phyloP scores from a whole-genome alignment of 225 moss, liverwort and hornwort genomes.

The Pseudisothecium myosuroides region DNA sequence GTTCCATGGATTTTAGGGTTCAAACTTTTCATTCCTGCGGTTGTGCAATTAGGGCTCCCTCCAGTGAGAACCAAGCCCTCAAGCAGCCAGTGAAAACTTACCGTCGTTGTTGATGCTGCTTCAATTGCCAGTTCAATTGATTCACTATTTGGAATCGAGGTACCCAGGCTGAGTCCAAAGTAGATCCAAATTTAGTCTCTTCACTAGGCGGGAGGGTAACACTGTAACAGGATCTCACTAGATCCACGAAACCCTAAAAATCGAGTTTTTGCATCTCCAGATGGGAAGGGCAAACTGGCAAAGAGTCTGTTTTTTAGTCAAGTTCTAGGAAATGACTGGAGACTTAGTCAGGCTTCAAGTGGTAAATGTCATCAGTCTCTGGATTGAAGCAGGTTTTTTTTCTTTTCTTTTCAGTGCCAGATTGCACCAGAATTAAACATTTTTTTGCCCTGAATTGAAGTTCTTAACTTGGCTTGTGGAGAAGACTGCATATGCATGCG shows the following conservation, averaged over 20 bases:
- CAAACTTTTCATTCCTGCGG: neutral
- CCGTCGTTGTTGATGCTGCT: neutral
- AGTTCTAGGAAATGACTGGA: neutral
- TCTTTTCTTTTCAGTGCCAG: too few species aligned
- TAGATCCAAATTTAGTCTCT: neutral
- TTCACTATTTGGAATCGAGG: neutral
- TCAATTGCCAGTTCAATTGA: neutral
- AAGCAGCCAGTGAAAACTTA: neutral
- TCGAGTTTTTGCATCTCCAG: neutral
- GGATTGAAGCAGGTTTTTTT: too few species aligned
- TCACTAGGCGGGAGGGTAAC: neutral
- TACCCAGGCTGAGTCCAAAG: neutral
- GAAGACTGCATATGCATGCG: too few species aligned
- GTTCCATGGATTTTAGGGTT: neutral
- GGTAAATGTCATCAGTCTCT: neutral
- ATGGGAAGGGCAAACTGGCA: neutral
- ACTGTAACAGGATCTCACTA: neutral
- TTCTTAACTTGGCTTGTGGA: too few species aligned
- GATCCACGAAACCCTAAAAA: neutral
- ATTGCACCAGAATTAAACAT: too few species aligned
- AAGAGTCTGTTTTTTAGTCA: neutral
- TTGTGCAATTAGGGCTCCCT: neutral
- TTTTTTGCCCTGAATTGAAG: too few species aligned
- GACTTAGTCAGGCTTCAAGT: neutral
- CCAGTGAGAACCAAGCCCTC: neutral